Percentiles rank a stretch among this genome's conserved stretches.
Evolutionary conservation across 192 early-diverging fungal genomes (phyloP).

Genomic region (Podochytrium sp.): DNA sequence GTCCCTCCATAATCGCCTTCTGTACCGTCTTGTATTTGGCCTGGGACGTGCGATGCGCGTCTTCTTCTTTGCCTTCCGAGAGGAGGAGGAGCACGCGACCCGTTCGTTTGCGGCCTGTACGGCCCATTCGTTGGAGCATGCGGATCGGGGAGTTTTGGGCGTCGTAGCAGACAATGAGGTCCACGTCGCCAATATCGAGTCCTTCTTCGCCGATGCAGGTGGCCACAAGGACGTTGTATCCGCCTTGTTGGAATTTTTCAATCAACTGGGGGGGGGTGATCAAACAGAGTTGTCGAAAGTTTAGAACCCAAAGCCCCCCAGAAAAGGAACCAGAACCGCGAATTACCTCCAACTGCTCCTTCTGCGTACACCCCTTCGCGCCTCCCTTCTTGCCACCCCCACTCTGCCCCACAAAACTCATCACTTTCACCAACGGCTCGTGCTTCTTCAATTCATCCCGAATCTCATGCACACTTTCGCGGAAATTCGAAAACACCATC

Average conservation of each 20-base stretch:
- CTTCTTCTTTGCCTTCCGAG: conserved; percentile 71
- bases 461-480: conserved; percentile 89
- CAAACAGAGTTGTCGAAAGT: neutral
- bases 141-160: conserved; percentile 74
- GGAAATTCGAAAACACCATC: conserved; percentile 86
- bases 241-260: conserved; percentile 73
- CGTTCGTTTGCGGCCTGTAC: conserved; percentile 78
- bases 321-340: neutral
- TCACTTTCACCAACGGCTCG: conserved; percentile 67
- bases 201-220: conserved; percentile 96
- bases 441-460: conserved; percentile 55
- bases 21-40: conserved; percentile 69
- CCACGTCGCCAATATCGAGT: conserved; percentile 94
- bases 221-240: conserved; percentile 84
- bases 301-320: neutral
- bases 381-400: conserved; percentile 40
- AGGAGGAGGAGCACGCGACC: conserved; percentile 69
- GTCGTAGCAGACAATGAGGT: conserved; percentile 92
- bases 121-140: conserved; percentile 74
- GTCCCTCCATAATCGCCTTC: conserved; percentile 56
- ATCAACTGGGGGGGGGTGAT: conserved; percentile 60
- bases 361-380: conserved; percentile 79
- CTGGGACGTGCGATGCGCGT: conserved; percentile 56
- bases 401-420: conserved; percentile 83
- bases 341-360: conserved; percentile 78